Evolutionary conservation across 75 land plant genomes (phyloP).

Genomic region (Picea glauca): DNA sequence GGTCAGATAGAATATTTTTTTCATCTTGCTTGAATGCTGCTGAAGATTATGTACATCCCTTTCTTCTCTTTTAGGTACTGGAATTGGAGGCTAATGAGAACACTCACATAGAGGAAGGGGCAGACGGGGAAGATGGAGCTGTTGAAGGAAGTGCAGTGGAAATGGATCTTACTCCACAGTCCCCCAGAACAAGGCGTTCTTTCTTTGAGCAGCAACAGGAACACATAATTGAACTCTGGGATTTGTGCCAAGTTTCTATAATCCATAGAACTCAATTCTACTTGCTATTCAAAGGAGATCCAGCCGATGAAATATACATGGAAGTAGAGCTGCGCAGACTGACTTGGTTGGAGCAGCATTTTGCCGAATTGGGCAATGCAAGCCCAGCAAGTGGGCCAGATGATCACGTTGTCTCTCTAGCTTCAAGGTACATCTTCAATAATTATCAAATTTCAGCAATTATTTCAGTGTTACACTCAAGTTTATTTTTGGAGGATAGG

Average conservation of each 20-base stretch:
- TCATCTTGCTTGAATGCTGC: not conserved
- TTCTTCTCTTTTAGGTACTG: slow-evolving; percentile 54
- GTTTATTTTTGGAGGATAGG: too few relatives aligned
- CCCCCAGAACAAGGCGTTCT: slow-evolving; percentile 53
- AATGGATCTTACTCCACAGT: slow-evolving; percentile 15
- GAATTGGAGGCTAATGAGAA: slow-evolving; percentile 86
- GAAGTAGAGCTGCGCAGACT: slow-evolving; percentile 94
- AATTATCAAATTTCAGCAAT: too few relatives aligned
- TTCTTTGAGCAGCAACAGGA: slow-evolving; percentile 71
- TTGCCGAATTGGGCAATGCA: slow-evolving; percentile 42
- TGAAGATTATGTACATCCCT: not conserved
- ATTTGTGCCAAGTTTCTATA: slow-evolving; percentile 84
- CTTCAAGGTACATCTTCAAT: slow-evolving; percentile 42
- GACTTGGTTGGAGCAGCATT: slow-evolving; percentile 77
- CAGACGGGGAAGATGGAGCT: slow-evolving; percentile 30
- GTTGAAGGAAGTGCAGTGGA: slow-evolving; percentile 31
- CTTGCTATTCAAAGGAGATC: slow-evolving; percentile 84
- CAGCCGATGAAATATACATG: slow-evolving; percentile 91
- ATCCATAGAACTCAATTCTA: slow-evolving; percentile 93
- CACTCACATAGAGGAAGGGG: slow-evolving; percentile 7
- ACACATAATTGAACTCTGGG: slow-evolving; percentile 87
- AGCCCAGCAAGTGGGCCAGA: slow-evolving; percentile 45
- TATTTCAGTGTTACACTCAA: too few relatives aligned
- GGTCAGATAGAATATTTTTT: not conserved
- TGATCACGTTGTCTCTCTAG: slow-evolving; percentile 46